Evolutionary conservation across 2,329 filamentous ascomycete genomes (phyloP), one percentile per base, ranked within the genome.

Genomic region (Neodidymelliopsis sp.): DNA sequence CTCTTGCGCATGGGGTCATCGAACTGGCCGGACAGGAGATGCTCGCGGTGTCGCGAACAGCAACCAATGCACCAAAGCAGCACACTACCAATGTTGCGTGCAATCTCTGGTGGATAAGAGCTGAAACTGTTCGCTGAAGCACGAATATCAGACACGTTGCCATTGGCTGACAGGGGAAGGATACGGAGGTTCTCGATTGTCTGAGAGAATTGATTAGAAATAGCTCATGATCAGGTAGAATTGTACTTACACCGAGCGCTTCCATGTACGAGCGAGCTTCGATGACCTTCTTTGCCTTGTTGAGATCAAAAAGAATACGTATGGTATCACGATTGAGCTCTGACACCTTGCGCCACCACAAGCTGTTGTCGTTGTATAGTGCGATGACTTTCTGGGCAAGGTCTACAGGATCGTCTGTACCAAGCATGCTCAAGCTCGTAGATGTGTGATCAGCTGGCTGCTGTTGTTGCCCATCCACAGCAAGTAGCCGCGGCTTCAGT

Each of bases 31-130:
- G 80, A 82, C 46, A 82, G 81, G 53, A 86, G 79, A 62, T 89
- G 86, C 54, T 72, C 69, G 16, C 90, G 84, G 74, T 96, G 88
- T 47, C 86, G 83, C 38, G 88, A 87, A 74, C 92, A 95, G 75
- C 89, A 91, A 30, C 88, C 83, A 59, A 99, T 90, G 38, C 91
- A 91, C 94, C 94, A 97, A 77, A 96, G 88, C 56, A 99, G 82
- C 54, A 97, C 80, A 72, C 93, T 91, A 13, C 93, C 93, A 62
- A 97, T 86, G 66, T 94, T 96, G 69, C 90, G 87, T 2, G 92
- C 88, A 29, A 99, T 89, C 6, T 91, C 84, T 59, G 90, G 85
- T 4, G 91, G 84, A 29, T 96, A 82, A 2, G 82, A 80, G 12
- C 90, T 84, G 75, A 99, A 97, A 54, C 86, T 87, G 63, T 90